phyloP scores from a whole-genome alignment of 2,329 filamentous ascomycete genomes.

The Talaromyces verruculosus region DNA sequence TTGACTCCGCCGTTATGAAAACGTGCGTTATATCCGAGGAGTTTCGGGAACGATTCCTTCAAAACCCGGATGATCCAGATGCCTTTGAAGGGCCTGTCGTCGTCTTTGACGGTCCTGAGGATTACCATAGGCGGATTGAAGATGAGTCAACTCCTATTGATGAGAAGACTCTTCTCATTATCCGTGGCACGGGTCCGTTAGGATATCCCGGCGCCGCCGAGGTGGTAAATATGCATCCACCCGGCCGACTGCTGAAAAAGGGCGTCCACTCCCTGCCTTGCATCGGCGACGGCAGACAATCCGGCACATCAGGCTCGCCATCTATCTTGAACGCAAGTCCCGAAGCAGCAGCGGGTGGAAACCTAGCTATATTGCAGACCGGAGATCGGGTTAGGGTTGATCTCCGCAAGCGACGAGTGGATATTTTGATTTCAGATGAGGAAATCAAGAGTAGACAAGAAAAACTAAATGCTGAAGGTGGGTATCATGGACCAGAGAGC shows the following conservation, averaged over 20 bases:
- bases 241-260: slow-evolving; percentile 46
- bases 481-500: slow-evolving; percentile 43
- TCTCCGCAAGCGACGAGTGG: slow-evolving; percentile 50
- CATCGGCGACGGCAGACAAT: slow-evolving; percentile 57
- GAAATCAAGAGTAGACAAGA: slow-evolving; percentile 45
- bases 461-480: slow-evolving; percentile 40
- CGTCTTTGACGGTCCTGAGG: slow-evolving; percentile 55
- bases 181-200: slow-evolving; percentile 52
- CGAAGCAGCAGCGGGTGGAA: slow-evolving; percentile 56
- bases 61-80: slow-evolving; percentile 48
- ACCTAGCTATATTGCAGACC: slow-evolving; percentile 52
- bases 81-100: slow-evolving; percentile 51
- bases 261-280: slow-evolving; percentile 51
- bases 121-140: slow-evolving; percentile 49
- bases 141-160: slow-evolving; percentile 41
- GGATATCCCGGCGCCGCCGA: slow-evolving; percentile 55
- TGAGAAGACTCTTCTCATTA: slow-evolving; percentile 48
- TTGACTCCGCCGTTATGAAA: slow-evolving; percentile 56
- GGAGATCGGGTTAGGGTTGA: slow-evolving; percentile 55
- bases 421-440: slow-evolving; percentile 47
- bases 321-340: slow-evolving; percentile 58
- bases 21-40: slow-evolving; percentile 51
- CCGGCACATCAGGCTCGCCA: slow-evolving; percentile 56
- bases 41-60: slow-evolving; percentile 49
- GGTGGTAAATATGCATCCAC: slow-evolving; percentile 56